These are phyloP conservation scores for Penicillium herquei DNA, from an alignment of 495 filamentous ascomycete species.

Conservation along the genomic window DNA sequence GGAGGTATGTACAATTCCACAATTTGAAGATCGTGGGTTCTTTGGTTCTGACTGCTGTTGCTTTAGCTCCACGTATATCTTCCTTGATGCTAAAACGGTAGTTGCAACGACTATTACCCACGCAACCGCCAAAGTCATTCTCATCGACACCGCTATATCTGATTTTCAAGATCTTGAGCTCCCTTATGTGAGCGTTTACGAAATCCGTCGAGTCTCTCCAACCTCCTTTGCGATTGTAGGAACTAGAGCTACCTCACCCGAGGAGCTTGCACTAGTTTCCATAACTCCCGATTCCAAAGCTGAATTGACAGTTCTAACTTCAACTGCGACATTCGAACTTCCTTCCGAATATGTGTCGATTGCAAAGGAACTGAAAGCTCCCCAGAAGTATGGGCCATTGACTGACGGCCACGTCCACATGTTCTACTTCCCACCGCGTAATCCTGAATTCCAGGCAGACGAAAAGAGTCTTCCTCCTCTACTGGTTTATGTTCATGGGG, in stretches of 20 bases:
- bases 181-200: constrained; percentile 23
- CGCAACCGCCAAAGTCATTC: constrained; percentile 22
- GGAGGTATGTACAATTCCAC: constrained; percentile 24
- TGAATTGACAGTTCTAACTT: constrained; percentile 21
- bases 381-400: constrained; percentile 23
- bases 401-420: constrained; percentile 33
- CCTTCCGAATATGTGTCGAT: constrained; percentile 32
- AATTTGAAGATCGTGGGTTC: neutral
- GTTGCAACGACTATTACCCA: constrained; percentile 29
- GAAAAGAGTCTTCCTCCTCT: constrained; percentile 36
- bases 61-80: constrained; percentile 33
- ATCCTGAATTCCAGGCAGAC: constrained; percentile 33
- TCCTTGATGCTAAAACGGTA: constrained; percentile 35
- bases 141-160: constrained; percentile 18
- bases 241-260: constrained; percentile 16
- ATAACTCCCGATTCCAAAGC: constrained; percentile 8
- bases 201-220: constrained; percentile 19
- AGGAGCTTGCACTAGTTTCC: constrained; percentile 24
- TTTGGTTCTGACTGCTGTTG: neutral
- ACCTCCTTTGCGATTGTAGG: constrained; percentile 22
- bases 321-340: constrained; percentile 21
- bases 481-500: constrained; percentile 47
- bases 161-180: constrained; percentile 20
- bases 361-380: constrained; percentile 23
- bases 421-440: constrained; percentile 45